phyloP scores from a whole-genome alignment of 1,284 basidiomycete genomes.

The Puccinia polysora region DNA sequence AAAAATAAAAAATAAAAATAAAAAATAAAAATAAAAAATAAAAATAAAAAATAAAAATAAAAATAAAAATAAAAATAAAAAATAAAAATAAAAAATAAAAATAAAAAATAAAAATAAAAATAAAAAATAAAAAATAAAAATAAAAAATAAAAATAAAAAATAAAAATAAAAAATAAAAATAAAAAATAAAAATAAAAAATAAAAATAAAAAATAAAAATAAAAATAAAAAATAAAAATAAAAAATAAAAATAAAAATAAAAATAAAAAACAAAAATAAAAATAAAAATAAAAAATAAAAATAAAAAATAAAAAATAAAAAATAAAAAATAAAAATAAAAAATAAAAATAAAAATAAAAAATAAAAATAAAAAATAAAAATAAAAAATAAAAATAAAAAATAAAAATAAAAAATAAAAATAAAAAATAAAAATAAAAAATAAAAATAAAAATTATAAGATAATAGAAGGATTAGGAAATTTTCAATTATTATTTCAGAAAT shows the following conservation, averaged over 20 bases:
- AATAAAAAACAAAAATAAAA: not conserved
- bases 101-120: not conserved
- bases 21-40: no score
- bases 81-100: not conserved
- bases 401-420: no score
- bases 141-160: not conserved
- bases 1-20: no score
- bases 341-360: not conserved
- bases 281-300: not conserved
- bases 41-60: not conserved
- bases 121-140: not conserved
- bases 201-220: not conserved
- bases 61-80: not conserved
- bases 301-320: not conserved
- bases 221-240: not conserved
- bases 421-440: no score
- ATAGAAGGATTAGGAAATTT: no score
- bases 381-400: not conserved
- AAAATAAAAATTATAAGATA: no score
- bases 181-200: not conserved
- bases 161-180: not conserved
- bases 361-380: not conserved
- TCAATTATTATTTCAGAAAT: no score
- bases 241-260: not conserved
- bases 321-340: conserved; percentile 1